A percentile compares a stretch with the other conserved stretches of the same genome.
Evolutionary conservation across 148 eudicot species (phyloP).

Genomic region (Heliamphora exappendiculata): DNA sequence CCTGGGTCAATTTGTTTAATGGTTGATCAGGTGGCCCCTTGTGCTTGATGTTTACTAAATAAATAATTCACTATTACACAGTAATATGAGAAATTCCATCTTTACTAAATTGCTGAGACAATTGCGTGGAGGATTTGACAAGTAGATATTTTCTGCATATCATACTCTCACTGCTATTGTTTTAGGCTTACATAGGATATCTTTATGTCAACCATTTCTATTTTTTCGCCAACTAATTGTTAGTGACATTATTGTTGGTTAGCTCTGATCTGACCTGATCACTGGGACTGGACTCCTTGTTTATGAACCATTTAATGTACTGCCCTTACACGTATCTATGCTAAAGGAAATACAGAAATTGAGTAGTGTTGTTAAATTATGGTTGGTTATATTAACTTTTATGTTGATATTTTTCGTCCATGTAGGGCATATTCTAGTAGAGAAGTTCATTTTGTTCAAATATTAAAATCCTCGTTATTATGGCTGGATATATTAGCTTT

Average conservation of each 20-base stretch:
- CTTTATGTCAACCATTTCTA: background rate
- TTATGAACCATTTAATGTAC: background rate
- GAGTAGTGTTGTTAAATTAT: background rate
- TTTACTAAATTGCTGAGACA: background rate
- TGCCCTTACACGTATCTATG: background rate
- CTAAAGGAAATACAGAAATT: background rate
- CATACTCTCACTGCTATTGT: background rate
- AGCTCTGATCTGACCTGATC: background rate
- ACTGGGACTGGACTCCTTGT: background rate
- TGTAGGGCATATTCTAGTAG: background rate
- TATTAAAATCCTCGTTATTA: background rate
- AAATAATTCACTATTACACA: too few relatives aligned
- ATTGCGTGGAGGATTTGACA: background rate
- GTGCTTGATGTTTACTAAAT: background rate
- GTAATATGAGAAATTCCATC: background rate
- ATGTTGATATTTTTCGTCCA: background rate
- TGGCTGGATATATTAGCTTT: background rate
- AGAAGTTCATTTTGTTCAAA: background rate
- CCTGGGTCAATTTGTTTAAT: background rate
- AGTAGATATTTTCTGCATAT: background rate
- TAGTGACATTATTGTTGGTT: background rate
- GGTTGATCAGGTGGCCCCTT: background rate
- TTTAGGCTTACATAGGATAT: background rate
- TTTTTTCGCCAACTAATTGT: background rate
- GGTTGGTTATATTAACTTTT: background rate